Conservation (phyloP, 1,284 basidiomycete species). For the Leucoagaricus sp. region DNA sequence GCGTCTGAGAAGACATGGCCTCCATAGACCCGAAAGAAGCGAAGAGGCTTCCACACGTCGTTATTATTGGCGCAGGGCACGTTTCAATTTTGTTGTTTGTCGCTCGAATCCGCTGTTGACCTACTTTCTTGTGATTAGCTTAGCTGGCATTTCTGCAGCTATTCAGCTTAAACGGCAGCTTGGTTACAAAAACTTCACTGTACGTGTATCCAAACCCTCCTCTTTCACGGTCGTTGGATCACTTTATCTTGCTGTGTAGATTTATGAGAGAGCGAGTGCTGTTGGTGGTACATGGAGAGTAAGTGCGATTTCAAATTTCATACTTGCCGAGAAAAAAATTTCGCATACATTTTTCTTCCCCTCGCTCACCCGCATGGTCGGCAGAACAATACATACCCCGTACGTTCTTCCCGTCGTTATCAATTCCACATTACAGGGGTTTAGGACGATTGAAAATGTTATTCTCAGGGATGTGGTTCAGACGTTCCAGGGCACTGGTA, state of each 20-base stretch:
- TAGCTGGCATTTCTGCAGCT: constrained; percentile 49
- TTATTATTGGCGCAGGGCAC: constrained; percentile 55
- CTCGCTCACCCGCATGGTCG: background rate
- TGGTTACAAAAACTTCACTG: constrained; percentile 46
- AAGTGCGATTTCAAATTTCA: constrained; percentile 20
- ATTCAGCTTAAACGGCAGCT: constrained; percentile 47
- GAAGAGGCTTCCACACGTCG: constrained; percentile 31
- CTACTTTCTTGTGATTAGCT: constrained; percentile 19
- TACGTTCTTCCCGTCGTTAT: constrained; percentile 19
- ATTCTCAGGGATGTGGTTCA: constrained; percentile 49
- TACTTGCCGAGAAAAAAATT: background rate
- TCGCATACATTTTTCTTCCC: background rate
- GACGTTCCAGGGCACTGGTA: constrained; percentile 59
- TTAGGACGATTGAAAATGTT: too few relatives aligned
- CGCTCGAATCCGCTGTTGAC: background rate
- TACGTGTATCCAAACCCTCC: constrained; percentile 23
- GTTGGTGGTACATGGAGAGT: constrained; percentile 59
- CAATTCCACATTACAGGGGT: background rate
- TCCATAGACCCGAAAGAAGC: background rate
- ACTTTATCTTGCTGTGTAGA: constrained; percentile 31
- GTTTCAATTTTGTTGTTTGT: constrained; percentile 16
- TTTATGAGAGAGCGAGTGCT: constrained; percentile 46
- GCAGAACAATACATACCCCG: constrained; percentile 49
- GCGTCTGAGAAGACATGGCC: background rate
- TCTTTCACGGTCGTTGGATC: background rate